Evolutionary conservation across 2,329 filamentous ascomycete genomes (phyloP), one percentile per base, ranked within the genome.

Genomic region (Ophiognomonia clavigignenti-juglandacearum): DNA sequence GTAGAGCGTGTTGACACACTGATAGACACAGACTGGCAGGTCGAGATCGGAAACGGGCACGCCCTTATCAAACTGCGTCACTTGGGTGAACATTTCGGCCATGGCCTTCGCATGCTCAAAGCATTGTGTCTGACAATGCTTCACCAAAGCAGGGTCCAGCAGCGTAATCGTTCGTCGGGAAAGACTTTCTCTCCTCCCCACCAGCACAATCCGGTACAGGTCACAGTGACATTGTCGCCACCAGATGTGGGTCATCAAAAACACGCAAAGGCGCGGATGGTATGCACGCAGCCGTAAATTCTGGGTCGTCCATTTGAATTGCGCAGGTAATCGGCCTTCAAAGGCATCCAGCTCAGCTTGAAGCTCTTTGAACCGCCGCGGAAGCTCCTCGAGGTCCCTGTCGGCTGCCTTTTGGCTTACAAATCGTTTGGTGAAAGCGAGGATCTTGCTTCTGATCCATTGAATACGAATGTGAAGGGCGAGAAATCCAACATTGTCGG

Each of bases 161-260:
- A 66, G 67, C 42, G 66, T 67, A 9, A 78, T 61, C 11, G 65
- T 64, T 0, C 65, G 58, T 6, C 65, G 65, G 3, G 75, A 67
- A 0, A 80, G 61, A 0, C 75, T 72, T 31, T 79, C 76, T 18
- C 73, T 70, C 27, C 80, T 65, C 1, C 75, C 75, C 0, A 66
- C 65, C 7, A 80, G 64, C 3, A 71, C 74, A 6, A 79, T 64
- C 1, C 77, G 73, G 52, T 78, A 80, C 3, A 80, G 63, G 55
- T 80, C 77, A 53, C 75, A 75, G 54, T 80, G 71, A 48, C 77
- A 80, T 51, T 80, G 77, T 23, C 74, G 67, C 75, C 75, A 80
- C 74, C 73, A 77, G 8, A 80, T 66, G 52, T 80, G 77, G 9
- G 79, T 80, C 75, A 79, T 80, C 55, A 80, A 65, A 49, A 77